A percentile compares a stretch with the other conserved stretches of the same genome.
These are phyloP conservation scores for Hypoxylon rickii DNA, from an alignment of 495 filamentous ascomycete genomes.

Conservation along the genomic window DNA sequence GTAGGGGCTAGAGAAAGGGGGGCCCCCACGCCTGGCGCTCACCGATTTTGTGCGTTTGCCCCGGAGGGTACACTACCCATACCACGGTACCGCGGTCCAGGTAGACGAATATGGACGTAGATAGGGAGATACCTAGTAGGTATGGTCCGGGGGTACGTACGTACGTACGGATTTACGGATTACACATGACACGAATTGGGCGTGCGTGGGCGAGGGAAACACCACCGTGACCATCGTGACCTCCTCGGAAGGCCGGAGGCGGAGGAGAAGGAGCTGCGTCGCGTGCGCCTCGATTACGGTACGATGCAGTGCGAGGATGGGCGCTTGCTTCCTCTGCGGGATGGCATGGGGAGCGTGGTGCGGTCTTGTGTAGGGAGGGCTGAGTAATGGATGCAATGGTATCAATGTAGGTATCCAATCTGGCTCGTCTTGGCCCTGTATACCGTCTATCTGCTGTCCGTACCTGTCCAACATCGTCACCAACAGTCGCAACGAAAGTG, in stretches of 20 bases:
- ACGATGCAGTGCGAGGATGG: background rate
- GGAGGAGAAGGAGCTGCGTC: constrained; percentile 15
- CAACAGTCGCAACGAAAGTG: no score
- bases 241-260: constrained; percentile 28
- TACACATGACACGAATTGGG: background rate
- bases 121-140: no score
- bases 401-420: constrained; percentile 1
- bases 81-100: no score
- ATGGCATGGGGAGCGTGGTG: background rate
- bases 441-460: background rate
- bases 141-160: no score
- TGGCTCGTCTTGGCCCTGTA: background rate
- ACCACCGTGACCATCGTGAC: constrained; percentile 28
- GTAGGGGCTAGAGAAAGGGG: no score
- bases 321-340: background rate
- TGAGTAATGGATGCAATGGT: background rate
- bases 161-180: no score
- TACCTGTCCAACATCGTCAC: no score
- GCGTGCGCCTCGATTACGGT: background rate
- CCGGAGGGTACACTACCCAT: no score
- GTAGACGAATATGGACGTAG: no score
- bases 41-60: no score
- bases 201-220: background rate
- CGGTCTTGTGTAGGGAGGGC: background rate
- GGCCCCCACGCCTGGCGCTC: no score